phyloP scores from a whole-genome alignment of 2,329 filamentous ascomycete species.

The Nothophoma quercina region DNA sequence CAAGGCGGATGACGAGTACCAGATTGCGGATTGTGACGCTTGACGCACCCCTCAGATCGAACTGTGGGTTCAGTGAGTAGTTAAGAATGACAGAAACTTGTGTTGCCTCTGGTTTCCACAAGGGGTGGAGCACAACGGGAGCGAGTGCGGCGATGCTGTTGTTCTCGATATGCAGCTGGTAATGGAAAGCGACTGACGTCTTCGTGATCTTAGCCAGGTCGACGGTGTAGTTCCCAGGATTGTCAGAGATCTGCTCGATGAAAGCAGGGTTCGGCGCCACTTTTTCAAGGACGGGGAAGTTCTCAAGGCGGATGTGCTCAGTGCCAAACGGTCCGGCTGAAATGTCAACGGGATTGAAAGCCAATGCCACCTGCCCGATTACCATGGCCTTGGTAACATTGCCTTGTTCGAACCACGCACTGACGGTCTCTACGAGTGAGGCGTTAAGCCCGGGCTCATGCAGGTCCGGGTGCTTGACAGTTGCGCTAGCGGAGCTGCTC shows the following conservation, averaged over 20 bases:
- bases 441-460: conserved; percentile 81
- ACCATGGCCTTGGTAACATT: conserved; percentile 75
- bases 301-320: conserved; percentile 82
- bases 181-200: conserved; percentile 87
- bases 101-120: conserved; percentile 83
- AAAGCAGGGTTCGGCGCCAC: conserved; percentile 95
- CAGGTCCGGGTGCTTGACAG: conserved; percentile 81
- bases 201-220: conserved; percentile 74
- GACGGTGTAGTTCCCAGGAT: conserved; percentile 80
- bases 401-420: conserved; percentile 79
- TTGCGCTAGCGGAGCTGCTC: conserved; percentile 67
- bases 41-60: conserved; percentile 50
- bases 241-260: conserved; percentile 73
- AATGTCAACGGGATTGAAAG: conserved; percentile 71
- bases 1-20: conserved; percentile 74
- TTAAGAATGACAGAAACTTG: conserved; percentile 87
- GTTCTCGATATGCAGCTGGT: conserved; percentile 77
- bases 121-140: conserved; percentile 75
- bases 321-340: conserved; percentile 50
- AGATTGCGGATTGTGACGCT: conserved; percentile 75
- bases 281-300: conserved; percentile 86
- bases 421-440: conserved; percentile 92
- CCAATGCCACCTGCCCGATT: conserved; percentile 87
- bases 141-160: conserved; percentile 65
- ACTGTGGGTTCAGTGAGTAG: conserved; percentile 82